These are phyloP conservation scores for Podospora appendiculata DNA, from an alignment of 495 filamentous ascomycete genomes.

Conservation along the genomic window DNA sequence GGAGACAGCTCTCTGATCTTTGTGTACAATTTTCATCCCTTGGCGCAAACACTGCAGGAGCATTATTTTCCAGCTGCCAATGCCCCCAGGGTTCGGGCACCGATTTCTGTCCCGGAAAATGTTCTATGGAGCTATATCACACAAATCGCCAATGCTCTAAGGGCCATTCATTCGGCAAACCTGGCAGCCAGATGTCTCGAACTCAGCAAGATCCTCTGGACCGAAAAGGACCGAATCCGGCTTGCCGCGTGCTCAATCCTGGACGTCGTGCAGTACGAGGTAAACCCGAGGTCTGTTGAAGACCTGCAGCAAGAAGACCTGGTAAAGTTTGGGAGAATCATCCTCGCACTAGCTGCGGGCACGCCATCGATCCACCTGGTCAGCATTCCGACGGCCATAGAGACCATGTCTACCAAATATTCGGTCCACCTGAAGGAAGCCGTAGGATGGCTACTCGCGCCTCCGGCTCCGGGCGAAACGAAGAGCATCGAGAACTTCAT, in stretches of 20 bases:
- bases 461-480: constrained; percentile 37
- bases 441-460: constrained; percentile 65
- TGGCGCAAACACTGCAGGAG: constrained; percentile 83
- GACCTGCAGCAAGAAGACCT: constrained; percentile 87
- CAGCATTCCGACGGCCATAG: constrained; percentile 54
- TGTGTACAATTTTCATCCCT: constrained; percentile 86
- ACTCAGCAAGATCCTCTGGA: constrained; percentile 76
- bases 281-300: constrained; percentile 45
- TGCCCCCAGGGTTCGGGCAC: constrained; percentile 33
- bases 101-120: constrained; percentile 58
- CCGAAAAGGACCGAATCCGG: constrained; percentile 77
- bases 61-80: constrained; percentile 58
- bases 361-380: constrained; percentile 44
- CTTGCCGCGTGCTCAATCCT: constrained; percentile 79
- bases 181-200: constrained; percentile 81
- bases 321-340: constrained; percentile 73
- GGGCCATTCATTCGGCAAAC: constrained; percentile 70
- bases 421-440: constrained; percentile 65
- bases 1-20: constrained; percentile 92
- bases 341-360: constrained; percentile 68
- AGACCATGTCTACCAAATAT: constrained; percentile 65
- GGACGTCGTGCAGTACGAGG: constrained; percentile 77
- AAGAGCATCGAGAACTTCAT: constrained; percentile 76
- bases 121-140: constrained; percentile 87
- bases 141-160: constrained; percentile 84